These are phyloP conservation scores for Phlyctochytrium planicorne DNA, from an alignment of 192 early-diverging fungal genomes.

Conservation along the genomic window DNA sequence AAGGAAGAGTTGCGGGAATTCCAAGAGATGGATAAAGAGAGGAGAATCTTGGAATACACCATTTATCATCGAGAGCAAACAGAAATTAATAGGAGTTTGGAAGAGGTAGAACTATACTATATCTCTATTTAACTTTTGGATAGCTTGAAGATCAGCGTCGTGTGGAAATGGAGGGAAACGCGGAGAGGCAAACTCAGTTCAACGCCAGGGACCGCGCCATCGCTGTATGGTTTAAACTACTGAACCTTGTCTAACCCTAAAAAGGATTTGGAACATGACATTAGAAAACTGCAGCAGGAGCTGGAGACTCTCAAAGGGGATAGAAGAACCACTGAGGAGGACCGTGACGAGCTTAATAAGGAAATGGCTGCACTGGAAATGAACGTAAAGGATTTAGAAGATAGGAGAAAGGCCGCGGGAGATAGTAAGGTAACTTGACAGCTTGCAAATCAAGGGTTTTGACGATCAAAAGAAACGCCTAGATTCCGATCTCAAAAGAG, in stretches of 20 bases:
- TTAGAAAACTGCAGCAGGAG: conserved; percentile 61
- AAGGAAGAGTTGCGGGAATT: conserved; percentile 90
- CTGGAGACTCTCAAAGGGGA: conserved; percentile 68
- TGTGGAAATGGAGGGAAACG: conserved; percentile 55
- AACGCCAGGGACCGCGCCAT: conserved; percentile 55
- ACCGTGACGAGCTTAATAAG: conserved; percentile 74
- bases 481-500: conserved; percentile 23
- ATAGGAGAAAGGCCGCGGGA: too few relatives aligned
- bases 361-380: conserved; percentile 76
- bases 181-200: conserved; percentile 55
- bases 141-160: conserved; percentile 47
- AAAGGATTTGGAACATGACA: conserved; percentile 45
- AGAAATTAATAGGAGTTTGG: conserved; percentile 75
- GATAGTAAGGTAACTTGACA: too few relatives aligned
- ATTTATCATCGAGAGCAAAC: conserved; percentile 87
- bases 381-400: conserved; percentile 78
- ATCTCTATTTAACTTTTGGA: background rate
- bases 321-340: conserved; percentile 68
- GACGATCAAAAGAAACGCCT: conserved; percentile 20
- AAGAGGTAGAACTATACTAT: conserved; percentile 48
- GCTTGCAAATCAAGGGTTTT: conserved; percentile 6
- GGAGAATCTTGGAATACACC: conserved; percentile 88
- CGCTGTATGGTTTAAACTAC: conserved; percentile 13
- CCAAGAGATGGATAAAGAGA: conserved; percentile 80
- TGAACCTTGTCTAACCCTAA: conserved; percentile 24